Base-by-base conservation (phyloP, 805 yeast species). In the Yamadazyma endophytica region DNA sequence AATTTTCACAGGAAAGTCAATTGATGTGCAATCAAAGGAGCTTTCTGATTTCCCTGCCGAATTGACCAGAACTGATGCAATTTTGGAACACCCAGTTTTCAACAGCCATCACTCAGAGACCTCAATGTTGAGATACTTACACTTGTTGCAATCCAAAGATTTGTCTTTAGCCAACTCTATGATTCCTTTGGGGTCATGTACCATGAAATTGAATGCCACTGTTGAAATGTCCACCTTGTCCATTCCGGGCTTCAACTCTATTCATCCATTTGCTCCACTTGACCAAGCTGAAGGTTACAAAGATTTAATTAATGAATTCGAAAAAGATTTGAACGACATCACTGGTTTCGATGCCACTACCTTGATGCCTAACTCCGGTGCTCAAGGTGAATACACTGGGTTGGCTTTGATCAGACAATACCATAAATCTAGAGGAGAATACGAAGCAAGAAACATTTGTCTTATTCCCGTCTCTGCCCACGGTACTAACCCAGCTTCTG, bases 401-500 rank as follows among this genome's bases (percentile, higher is more conserved):
- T 69, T 92, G 38, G 76, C 94, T 37, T 87, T 88, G 26, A 90
- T 92, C 44, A 74, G 79, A 45, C 75, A 82, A 22, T 92, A 85
- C 55, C 75, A 84, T 45, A 75, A 77, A 39, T 64, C 81, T 13
- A 70, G 65, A 26, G 95, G 92, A 24, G 81, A 88, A 52, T 46
- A 58, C 38, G 58, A 70, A 12, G 64, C 78, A 37, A 75, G 98
- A 54, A 78, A 88, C 56, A 72, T 92, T 32, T 92, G 97, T 60
- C 70, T 92, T 53, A 92, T 92, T 47, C 98, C 98, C 4, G 96
- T 90, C 4, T 80, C 92, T 49, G 98, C 98, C 2, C 98, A 92
- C 53, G 98, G 98, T 37, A 92, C 98, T 12, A 92, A 92, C 54
- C 98, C 98, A 15, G 98, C 98, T 0, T 86, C 96, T 26, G 97